Base-by-base conservation (phyloP, 2,329 filamentous ascomycete species). In the Dothideomycetes sp. region DNA sequence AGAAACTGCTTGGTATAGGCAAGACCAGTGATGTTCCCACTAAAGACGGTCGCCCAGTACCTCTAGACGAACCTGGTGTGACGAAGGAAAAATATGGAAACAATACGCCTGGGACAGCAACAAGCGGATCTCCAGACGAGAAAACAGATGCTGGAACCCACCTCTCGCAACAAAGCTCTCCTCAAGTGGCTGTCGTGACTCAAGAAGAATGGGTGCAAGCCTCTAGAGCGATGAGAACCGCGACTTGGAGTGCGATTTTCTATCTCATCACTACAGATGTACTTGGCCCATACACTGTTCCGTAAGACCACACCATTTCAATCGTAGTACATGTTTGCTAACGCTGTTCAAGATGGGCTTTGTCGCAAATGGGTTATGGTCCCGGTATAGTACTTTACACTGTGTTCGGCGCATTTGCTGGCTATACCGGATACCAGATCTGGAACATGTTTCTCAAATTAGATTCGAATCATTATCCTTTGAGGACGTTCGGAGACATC, bases 251-350 rank as follows among this genome's bases (percentile, higher is more conserved):
- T 36, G 52, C 56, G 6, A 46, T 59, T 36, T 69, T 70, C 51
- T 71, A 64, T 48, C 50, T 68, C 25, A 65, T 67, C 41, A 63
- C 59, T 1, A 68, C 64, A 3, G 64, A 67, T 43, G 58, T 64
- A 18, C 53, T 64, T 1, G 62, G 62, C 4, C 59, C 59, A 1
- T 61, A 51, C 46, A 54, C 50, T 30, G 53, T 58, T 3, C 59
- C 59, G 44, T 45, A 19, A 5, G 15, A 3, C 12, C 23, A n/a
- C 31, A 39, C 28, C 9, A 31, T 31, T 32, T 33, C 36, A 20
- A 8, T 32, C 28, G n/a, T 8, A 10, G 28, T 9, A 10, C 16
- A 18, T 19, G 25, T 32, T 2, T 34, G 9, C 13, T 11, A 4
- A 29, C 22, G 30, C 36, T 17, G 30, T 33, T 9, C 28, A 20